Evolutionary conservation across 352 stramenopile species (phyloP), one percentile per base, ranked within the genome.

Genomic region (Phytophthora ohioensis): DNA sequence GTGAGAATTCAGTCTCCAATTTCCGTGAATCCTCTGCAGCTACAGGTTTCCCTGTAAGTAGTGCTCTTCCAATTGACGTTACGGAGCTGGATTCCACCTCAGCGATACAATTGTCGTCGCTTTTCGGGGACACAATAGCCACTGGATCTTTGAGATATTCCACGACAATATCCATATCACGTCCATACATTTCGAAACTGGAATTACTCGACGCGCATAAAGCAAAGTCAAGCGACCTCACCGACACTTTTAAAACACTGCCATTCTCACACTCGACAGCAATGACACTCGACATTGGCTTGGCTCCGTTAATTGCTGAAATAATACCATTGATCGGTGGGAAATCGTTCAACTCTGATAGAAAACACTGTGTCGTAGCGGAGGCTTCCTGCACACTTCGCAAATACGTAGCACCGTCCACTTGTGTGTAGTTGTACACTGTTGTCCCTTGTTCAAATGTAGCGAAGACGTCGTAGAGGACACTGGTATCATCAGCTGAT

Each of bases 371-470:
- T 2, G 64, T 62, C 27, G 45, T 42, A 4, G 36, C 32, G 21
- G 38, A 31, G 38, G 10, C 30, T 30, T 31, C 35, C 15, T 41
- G 13, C 3, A n/a, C 52, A 7, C 21, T 71, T 39, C 42, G 38
- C n/a, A 69, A 57, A 52, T 76, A 82, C 21, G 67, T 52, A n/a
- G 56, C 46, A 11, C 73, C 60, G 35, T 80, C 31, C 30, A 80
- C 54, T 17, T 67, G 32, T n/a, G 59, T 67, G 54, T 76, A 82
- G 47, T 76, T 76, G 52, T 69, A 65, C 9, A 38, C 42, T 6
- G 52, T 62, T 27, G 36, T 34, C n/a, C 56, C 62, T 4, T 63
- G 46, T 21, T 41, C 31, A 30, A 74, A 68, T 2, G 30, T 59
- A 34, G 58, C 51, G 46, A 73, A 67, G 15, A 57, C 55, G 55